These are phyloP conservation scores for Microbotryum intermedium DNA, from an alignment of 1,284 basidiomycete genomes.

Conservation along the genomic window DNA sequence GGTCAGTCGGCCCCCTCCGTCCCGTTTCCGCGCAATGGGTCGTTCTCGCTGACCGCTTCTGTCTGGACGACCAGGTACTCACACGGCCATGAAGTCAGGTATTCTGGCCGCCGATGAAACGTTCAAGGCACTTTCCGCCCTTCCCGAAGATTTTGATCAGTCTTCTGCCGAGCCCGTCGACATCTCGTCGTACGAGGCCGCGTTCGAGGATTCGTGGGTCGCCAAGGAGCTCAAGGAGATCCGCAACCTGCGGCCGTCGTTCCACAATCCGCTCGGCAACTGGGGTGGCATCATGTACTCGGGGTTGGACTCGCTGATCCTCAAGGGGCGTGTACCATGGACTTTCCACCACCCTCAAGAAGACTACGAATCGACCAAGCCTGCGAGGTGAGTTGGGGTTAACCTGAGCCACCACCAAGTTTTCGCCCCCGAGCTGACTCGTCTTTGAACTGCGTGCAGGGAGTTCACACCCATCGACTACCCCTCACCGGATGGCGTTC, in stretches of 20 bases:
- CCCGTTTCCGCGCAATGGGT: neutral
- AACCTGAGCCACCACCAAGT: too few relatives aligned
- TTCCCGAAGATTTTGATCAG: conserved; percentile 28
- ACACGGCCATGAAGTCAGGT: conserved; percentile 99
- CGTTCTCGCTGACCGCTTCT: neutral
- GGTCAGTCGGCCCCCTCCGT: conserved; percentile 40
- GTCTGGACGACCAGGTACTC: conserved; percentile 51
- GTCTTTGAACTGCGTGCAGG: conserved; percentile 31
- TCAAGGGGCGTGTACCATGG: conserved; percentile 85
- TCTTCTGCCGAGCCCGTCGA: conserved; percentile 45
- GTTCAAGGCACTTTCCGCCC: conserved; percentile 52
- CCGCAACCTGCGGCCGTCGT: conserved; percentile 84
- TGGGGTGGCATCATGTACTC: conserved; percentile 86
- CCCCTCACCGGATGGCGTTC: conserved; percentile 77
- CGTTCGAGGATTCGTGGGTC: conserved; percentile 75
- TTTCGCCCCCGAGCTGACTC: too few relatives aligned
- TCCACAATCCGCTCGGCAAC: conserved; percentile 74
- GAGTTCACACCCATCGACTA: conserved; percentile 77
- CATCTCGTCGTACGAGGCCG: conserved; percentile 66
- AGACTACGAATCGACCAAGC: conserved; percentile 68
- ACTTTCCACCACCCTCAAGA: conserved; percentile 64
- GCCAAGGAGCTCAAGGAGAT: conserved; percentile 83
- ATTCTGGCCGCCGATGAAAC: conserved; percentile 93
- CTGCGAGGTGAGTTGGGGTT: conserved; percentile 45
- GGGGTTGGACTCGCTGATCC: conserved; percentile 75